A percentile compares a stretch with the other conserved stretches of the same genome.
Evolutionary conservation across 345 rosid genomes (phyloP).

Genomic region (Gynandropsis gynandra): DNA sequence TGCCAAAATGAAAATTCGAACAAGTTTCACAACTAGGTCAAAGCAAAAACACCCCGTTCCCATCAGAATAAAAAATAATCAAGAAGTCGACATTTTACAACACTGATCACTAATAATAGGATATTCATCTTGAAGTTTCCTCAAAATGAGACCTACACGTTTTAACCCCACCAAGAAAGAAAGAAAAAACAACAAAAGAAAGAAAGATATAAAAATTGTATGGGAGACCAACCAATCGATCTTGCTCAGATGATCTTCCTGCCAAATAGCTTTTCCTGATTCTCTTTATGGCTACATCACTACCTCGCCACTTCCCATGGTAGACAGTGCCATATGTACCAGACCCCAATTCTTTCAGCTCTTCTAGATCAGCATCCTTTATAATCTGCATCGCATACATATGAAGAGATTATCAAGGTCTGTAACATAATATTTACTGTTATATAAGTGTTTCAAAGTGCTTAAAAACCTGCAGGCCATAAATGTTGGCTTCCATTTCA

Average conservation of each 20-base stretch:
- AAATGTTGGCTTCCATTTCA: slow-evolving; percentile 48
- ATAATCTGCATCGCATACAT: slow-evolving; percentile 48
- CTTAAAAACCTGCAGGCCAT: slow-evolving; percentile 43
- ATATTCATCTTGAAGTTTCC: no score
- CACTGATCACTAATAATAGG: no score
- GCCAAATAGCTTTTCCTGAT: slow-evolving; percentile 89
- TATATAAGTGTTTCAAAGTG: no score
- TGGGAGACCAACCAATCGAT: slow-evolving; percentile 56
- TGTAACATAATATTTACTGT: no score
- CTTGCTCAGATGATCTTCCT: slow-evolving; percentile 93
- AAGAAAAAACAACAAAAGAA: neutral
- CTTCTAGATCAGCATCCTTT: slow-evolving; percentile 92
- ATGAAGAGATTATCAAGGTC: no score
- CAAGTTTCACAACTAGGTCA: neutral
- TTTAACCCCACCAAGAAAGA: slow-evolving; percentile 9
- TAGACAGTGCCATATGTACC: slow-evolving; percentile 99
- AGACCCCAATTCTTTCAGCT: slow-evolving; percentile 89
- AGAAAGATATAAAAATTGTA: no score
- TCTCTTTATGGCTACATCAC: slow-evolving; percentile 95
- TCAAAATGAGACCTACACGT: no score
- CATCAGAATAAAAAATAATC: no score
- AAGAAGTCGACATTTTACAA: no score
- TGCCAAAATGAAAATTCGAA: slow-evolving; percentile 23
- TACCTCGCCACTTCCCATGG: slow-evolving; percentile 99
- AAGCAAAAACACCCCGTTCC: no score